Evolutionary conservation across 306 rosid genomes (phyloP).

Genomic region (Abrus precatorius): DNA sequence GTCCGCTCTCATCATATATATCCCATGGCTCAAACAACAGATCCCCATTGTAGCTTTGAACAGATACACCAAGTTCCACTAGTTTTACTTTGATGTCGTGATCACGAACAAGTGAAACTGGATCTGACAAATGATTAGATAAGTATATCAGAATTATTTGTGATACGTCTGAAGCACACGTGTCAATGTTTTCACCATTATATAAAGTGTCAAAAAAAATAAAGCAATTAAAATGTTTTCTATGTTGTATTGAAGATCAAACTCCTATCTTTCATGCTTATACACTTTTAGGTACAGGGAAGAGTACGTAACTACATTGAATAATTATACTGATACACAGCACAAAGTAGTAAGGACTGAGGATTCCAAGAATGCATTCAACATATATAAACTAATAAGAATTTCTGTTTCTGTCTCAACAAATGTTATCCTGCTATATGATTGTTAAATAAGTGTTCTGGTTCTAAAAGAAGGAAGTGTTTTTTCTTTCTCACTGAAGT

Average conservation of each 20-base stretch:
- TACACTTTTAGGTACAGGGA: neutral
- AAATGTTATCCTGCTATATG: constrained; percentile 26
- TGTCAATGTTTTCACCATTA: too few relatives aligned
- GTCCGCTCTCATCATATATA: constrained; percentile 20
- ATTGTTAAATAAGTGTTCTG: neutral
- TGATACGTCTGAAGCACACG: too few relatives aligned
- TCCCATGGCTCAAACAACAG: constrained; percentile 22
- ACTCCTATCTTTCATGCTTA: neutral
- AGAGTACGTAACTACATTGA: neutral
- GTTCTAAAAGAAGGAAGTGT: neutral
- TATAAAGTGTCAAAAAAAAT: neutral
- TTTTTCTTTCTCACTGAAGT: neutral
- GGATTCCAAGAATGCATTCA: neutral
- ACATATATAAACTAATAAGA: neutral
- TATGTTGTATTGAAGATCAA: neutral
- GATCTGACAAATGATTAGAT: constrained; percentile 21
- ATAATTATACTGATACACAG: neutral
- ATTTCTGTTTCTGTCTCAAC: neutral
- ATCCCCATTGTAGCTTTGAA: constrained; percentile 36
- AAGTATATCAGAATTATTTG: too few relatives aligned
- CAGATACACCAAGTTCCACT: neutral
- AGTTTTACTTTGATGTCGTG: constrained; percentile 35
- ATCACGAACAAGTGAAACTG: constrained; percentile 48
- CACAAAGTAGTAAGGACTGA: neutral
- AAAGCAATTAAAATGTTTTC: too few relatives aligned